Conservation (phyloP, 1,139 yeast species). For the Candida tropicalis region DNA sequence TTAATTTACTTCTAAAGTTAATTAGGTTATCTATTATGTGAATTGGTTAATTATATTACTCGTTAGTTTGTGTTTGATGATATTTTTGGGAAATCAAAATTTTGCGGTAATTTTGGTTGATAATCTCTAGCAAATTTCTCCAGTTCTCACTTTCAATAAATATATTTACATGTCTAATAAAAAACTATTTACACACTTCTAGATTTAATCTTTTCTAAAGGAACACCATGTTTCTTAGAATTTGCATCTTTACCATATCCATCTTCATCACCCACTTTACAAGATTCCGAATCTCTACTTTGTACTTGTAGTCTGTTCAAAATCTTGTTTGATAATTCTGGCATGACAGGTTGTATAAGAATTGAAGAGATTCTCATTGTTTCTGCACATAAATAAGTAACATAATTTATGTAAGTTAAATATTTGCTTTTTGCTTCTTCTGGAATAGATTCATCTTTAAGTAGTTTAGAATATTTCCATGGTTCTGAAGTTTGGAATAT, state of each 20-base stretch:
- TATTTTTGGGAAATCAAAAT: no score
- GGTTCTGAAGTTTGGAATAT: constrained; percentile 64
- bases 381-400: constrained; percentile 70
- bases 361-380: constrained; percentile 69
- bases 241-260: constrained; percentile 49
- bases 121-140: no score
- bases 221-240: constrained; percentile 22
- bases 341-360: constrained; percentile 71
- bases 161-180: constrained; percentile 7
- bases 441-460: constrained; percentile 33
- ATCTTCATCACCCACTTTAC: constrained; percentile 49
- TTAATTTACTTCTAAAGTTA: no score
- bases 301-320: constrained; percentile 66
- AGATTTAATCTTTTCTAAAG: constrained; percentile 29
- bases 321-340: constrained; percentile 57
- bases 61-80: no score
- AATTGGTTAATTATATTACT: no score
- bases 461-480: constrained; percentile 45
- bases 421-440: constrained; percentile 18
- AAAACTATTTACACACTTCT: constrained; percentile 14
- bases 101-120: no score
- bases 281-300: constrained; percentile 41
- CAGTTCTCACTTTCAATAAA: not conserved
- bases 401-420: constrained; percentile 45
- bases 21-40: no score